These are phyloP conservation scores for Astrothelium macrocarpum DNA, from an alignment of 495 filamentous ascomycete genomes.

Conservation along the genomic window DNA sequence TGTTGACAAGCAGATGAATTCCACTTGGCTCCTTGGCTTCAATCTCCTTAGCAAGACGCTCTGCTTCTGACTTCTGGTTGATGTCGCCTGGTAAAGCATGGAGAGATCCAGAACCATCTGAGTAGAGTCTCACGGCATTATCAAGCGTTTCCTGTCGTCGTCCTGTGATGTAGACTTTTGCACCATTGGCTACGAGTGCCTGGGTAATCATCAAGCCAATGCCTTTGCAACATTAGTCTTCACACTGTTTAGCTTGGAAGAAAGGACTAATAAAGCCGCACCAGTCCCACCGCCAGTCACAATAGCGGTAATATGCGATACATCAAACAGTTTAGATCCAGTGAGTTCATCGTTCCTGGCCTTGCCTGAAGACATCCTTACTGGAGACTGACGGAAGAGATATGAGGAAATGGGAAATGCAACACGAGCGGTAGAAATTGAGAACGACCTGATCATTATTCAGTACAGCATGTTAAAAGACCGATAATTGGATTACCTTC, in stretches of 20 bases:
- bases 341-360: slow-evolving; percentile 23
- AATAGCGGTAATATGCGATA: slow-evolving; percentile 28
- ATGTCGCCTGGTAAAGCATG: slow-evolving; percentile 25
- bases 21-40: slow-evolving; percentile 26
- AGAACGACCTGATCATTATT: background rate
- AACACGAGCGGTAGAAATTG: background rate
- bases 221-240: slow-evolving; percentile 10
- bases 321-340: slow-evolving; percentile 30
- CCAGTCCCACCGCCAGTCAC: slow-evolving; percentile 31
- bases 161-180: slow-evolving; percentile 43
- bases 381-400: background rate
- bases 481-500: background rate
- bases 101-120: slow-evolving; percentile 20
- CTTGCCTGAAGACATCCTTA: slow-evolving; percentile 19
- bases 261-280: background rate
- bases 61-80: slow-evolving; percentile 24
- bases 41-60: slow-evolving; percentile 26
- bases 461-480: background rate
- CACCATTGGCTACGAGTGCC: slow-evolving; percentile 67
- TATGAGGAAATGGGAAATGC: background rate
- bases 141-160: slow-evolving; percentile 27
- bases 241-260: background rate
- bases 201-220: slow-evolving; percentile 73
- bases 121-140: slow-evolving; percentile 23
- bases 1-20: slow-evolving; percentile 32